Evolutionary conservation across 805 yeast genomes (phyloP).

Genomic region (Clavispora santaluciae): DNA sequence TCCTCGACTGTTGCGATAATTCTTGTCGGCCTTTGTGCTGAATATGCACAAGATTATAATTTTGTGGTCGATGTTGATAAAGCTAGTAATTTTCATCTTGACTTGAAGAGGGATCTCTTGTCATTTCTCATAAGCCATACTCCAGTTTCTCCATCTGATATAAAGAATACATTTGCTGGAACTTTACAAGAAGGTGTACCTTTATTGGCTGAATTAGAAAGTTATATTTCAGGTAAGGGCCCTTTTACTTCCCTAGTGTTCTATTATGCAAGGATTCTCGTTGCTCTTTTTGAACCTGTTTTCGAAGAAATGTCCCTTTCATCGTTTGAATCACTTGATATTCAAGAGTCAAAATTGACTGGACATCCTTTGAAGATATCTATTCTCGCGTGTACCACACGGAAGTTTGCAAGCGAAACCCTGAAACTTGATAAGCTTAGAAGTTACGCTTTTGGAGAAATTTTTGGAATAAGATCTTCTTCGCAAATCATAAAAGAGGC

Average conservation of each 20-base stretch:
- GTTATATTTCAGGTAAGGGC: conserved; percentile 10
- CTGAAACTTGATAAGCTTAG: conserved; percentile 47
- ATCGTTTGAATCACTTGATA: conserved; percentile 24
- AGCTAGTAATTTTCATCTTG: background rate
- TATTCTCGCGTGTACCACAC: conserved; percentile 26
- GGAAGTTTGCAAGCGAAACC: conserved; percentile 32
- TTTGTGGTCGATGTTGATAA: conserved; percentile 5
- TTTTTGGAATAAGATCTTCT: conserved; percentile 47
- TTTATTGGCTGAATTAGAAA: background rate
- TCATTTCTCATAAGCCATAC: background rate
- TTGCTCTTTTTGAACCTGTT: conserved; percentile 22
- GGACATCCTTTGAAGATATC: conserved; percentile 30
- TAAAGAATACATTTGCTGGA: background rate
- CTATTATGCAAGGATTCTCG: conserved; percentile 20
- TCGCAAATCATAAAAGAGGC: conserved; percentile 41
- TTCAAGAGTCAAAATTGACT: conserved; percentile 27
- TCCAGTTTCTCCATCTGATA: background rate
- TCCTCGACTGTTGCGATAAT: background rate
- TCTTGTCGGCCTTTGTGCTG: background rate
- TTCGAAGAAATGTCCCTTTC: conserved; percentile 21
- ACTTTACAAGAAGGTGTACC: background rate
- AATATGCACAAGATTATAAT: conserved; percentile 6
- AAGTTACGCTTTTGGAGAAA: conserved; percentile 59
- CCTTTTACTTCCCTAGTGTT: conserved; percentile 9
- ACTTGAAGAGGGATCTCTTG: background rate